These are phyloP conservation scores for Anthostomella pinea DNA, from an alignment of 2,329 filamentous ascomycete genomes.

Conservation along the genomic window DNA sequence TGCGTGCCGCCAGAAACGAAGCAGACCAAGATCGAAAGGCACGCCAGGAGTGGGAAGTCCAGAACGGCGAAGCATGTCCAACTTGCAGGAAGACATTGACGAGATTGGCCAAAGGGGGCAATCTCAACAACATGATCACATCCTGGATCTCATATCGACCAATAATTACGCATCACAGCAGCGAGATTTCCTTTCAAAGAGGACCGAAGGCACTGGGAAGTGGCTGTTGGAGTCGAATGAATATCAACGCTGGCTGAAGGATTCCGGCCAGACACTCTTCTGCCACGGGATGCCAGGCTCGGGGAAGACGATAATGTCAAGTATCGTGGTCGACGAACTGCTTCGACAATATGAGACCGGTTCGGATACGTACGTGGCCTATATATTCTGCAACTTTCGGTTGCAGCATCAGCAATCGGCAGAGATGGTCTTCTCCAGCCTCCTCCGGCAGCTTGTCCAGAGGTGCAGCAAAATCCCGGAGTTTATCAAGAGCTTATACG, in stretches of 20 bases:
- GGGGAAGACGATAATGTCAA: constrained; percentile 2
- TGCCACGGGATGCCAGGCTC: constrained; percentile 2
- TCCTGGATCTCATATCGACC: not conserved
- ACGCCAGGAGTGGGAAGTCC: constrained; percentile 1
- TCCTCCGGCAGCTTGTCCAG: constrained; percentile 1
- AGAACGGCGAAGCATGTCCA: not conserved
- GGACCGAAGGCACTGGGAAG: constrained; percentile 1
- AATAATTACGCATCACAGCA: constrained; percentile 3
- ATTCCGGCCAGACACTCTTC: not conserved
- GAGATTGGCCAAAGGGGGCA: not conserved
- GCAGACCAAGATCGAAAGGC: not conserved
- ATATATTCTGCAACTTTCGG: constrained; percentile 4
- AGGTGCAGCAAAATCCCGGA: not conserved
- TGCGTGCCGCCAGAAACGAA: not conserved
- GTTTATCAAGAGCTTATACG: not conserved
- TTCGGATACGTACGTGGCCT: not conserved
- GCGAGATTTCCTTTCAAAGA: not conserved
- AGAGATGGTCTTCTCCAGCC: not conserved
- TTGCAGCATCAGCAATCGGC: not conserved
- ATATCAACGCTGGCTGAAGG: not conserved
- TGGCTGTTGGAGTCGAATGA: constrained; percentile 1
- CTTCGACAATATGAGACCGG: not conserved
- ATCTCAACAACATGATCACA: not conserved
- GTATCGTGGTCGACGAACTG: constrained; percentile 1
- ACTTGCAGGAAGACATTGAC: not conserved